Percentiles rank a stretch among this genome's conserved stretches.
These are phyloP conservation scores for Vigna mungo DNA, from an alignment of 306 rosid genomes.

Conservation along the genomic window DNA sequence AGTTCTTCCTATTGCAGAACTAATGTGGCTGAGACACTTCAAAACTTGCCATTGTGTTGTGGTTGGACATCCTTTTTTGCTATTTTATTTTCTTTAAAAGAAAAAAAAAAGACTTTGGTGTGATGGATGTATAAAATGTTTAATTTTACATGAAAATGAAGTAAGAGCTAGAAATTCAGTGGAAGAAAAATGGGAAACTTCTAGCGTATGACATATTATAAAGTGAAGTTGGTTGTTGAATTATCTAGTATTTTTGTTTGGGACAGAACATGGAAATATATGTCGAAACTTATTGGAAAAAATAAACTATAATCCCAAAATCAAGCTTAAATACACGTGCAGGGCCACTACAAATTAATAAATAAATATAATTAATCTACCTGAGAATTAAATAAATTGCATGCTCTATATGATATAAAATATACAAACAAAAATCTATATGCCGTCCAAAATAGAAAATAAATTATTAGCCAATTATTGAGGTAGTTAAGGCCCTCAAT, in stretches of 20 bases:
- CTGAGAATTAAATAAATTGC: conserved; percentile 24
- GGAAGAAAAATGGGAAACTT: conserved; percentile 21
- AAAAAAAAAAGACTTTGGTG: neutral
- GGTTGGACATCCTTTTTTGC: neutral
- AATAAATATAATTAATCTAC: conserved; percentile 21
- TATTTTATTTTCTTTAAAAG: no score
- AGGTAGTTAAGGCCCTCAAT: conserved; percentile 33
- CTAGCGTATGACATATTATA: neutral
- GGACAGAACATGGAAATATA: conserved; percentile 8
- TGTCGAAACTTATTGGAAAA: neutral
- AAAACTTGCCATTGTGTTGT: neutral
- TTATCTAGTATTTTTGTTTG: conserved; percentile 26
- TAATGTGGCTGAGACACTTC: neutral
- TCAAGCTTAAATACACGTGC: neutral
- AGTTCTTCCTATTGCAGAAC: neutral
- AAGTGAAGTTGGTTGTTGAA: conserved; percentile 46
- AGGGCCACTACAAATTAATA: conserved; percentile 6
- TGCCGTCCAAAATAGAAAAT: neutral
- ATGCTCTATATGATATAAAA: conserved; percentile 4
- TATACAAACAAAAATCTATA: neutral
- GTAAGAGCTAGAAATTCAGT: neutral
- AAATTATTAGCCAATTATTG: conserved; percentile 42
- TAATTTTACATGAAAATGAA: neutral
- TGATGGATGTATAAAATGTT: conserved; percentile 37
- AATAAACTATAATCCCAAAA: neutral